phyloP scores from a whole-genome alignment of 257 asterid species.

The Nicotiana obtusifolia region DNA sequence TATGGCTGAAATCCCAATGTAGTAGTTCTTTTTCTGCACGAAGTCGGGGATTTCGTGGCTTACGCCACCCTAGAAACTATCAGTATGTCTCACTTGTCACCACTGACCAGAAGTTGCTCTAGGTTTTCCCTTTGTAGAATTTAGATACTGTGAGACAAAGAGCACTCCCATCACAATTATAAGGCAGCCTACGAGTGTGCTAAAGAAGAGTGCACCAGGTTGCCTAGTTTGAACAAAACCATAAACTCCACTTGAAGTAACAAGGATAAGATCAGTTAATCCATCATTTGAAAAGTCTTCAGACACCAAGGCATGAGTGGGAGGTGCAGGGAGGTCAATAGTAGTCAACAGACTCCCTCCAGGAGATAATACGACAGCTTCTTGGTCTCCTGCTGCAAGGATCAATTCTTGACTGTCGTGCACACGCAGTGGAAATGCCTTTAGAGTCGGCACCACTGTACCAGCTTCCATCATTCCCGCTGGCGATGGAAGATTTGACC shows the following conservation, averaged over 20 bases:
- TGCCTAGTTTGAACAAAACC: conserved; percentile 97
- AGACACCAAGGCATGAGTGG: conserved; percentile 69
- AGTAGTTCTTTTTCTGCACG: neutral
- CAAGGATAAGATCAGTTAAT: conserved; percentile 68
- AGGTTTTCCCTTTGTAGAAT: conserved; percentile 76
- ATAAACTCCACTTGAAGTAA: conserved; percentile 76
- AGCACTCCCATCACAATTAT: conserved; percentile 84
- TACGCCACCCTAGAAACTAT: neutral
- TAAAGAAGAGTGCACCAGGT: conserved; percentile 96
- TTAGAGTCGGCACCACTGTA: conserved; percentile 70
- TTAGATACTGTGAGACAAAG: conserved; percentile 77
- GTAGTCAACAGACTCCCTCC: conserved; percentile 66
- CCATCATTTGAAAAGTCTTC: conserved; percentile 92
- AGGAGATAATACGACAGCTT: conserved; percentile 74
- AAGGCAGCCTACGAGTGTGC: conserved; percentile 95
- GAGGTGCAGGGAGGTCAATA: conserved; percentile 81
- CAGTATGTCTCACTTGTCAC: conserved; percentile 22
- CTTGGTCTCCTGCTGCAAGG: conserved; percentile 97
- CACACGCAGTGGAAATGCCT: conserved; percentile 59
- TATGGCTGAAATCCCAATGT: neutral
- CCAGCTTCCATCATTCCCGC: conserved; percentile 69
- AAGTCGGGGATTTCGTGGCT: neutral
- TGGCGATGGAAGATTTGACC: conserved; percentile 94
- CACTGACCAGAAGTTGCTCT: conserved; percentile 46
- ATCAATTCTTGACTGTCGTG: conserved; percentile 71